These are phyloP conservation scores for Lipomyces sp. DNA, from an alignment of 805 yeast genomes.

Conservation along the genomic window DNA sequence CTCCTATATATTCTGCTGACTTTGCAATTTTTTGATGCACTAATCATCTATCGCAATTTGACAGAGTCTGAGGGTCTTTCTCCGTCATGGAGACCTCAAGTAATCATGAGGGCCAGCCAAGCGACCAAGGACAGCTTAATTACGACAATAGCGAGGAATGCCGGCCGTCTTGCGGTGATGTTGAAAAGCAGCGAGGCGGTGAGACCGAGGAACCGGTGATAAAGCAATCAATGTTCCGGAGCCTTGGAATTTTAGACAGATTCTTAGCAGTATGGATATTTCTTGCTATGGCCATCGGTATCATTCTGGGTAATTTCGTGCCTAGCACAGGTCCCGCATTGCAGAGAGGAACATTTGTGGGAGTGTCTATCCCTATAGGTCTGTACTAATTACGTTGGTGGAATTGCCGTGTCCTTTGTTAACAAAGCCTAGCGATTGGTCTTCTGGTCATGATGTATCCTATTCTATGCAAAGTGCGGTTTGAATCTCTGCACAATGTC, in stretches of 20 bases:
- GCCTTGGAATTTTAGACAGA: constrained; percentile 34
- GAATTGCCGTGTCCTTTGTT: not conserved
- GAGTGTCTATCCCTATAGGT: constrained; percentile 41
- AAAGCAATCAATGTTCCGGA: constrained; percentile 19
- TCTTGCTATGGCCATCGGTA: constrained; percentile 40
- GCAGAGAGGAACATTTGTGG: constrained; percentile 34
- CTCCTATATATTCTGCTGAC: too few relatives aligned
- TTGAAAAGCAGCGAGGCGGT: not conserved
- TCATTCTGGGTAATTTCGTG: constrained; percentile 41
- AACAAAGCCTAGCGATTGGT: constrained; percentile 48
- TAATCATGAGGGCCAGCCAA: too few relatives aligned
- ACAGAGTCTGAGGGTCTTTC: too few relatives aligned
- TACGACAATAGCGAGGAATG: not conserved
- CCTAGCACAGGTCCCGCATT: constrained; percentile 35
- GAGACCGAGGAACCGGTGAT: not conserved
- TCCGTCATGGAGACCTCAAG: too few relatives aligned
- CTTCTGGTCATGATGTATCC: constrained; percentile 62
- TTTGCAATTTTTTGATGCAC: too few relatives aligned
- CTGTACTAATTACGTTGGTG: not conserved
- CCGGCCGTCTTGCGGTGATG: not conserved
- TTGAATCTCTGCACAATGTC: constrained; percentile 51
- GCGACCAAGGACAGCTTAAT: too few relatives aligned
- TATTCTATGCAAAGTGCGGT: constrained; percentile 58
- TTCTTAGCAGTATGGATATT: constrained; percentile 40
- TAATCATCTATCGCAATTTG: too few relatives aligned